phyloP scores from a whole-genome alignment of 169 alveolate species.

The Plasmodium chabaudi region DNA sequence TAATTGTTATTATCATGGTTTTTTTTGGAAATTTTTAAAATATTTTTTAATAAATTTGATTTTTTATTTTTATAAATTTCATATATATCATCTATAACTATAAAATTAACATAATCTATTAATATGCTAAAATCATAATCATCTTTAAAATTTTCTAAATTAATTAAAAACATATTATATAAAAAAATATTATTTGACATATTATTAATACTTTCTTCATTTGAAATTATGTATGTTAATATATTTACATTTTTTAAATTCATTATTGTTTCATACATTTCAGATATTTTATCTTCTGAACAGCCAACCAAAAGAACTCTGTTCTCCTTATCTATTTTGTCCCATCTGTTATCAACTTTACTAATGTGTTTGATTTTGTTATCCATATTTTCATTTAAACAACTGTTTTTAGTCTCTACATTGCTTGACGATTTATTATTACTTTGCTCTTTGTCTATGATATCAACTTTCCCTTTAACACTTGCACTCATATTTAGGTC shows the following conservation, averaged over 20 bases:
- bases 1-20: conserved; percentile 20
- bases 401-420: too few species aligned
- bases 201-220: conserved; percentile 26
- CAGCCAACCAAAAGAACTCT: conserved; percentile 30
- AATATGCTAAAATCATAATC: conserved; percentile 29
- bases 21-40: conserved; percentile 38
- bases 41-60: conserved; percentile 15
- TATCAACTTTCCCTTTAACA: not conserved
- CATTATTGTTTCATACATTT: conserved; percentile 36
- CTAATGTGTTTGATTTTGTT: not conserved
- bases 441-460: not conserved
- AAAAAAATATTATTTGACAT: conserved; percentile 31
- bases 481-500: not conserved
- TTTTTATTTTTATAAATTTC: conserved; percentile 49
- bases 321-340: conserved; percentile 6
- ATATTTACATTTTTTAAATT: conserved; percentile 36
- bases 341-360: not conserved
- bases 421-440: too few species aligned
- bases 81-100: conserved; percentile 58
- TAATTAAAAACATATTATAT: conserved; percentile 47
- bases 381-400: not conserved
- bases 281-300: conserved; percentile 31
- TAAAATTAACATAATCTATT: conserved; percentile 23
- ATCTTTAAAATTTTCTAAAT: conserved; percentile 25
- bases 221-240: conserved; percentile 46